Percentiles rank a stretch among this genome's conserved stretches.
phyloP scores from a whole-genome alignment of 257 asterid species.

The Primulina eburnea region DNA sequence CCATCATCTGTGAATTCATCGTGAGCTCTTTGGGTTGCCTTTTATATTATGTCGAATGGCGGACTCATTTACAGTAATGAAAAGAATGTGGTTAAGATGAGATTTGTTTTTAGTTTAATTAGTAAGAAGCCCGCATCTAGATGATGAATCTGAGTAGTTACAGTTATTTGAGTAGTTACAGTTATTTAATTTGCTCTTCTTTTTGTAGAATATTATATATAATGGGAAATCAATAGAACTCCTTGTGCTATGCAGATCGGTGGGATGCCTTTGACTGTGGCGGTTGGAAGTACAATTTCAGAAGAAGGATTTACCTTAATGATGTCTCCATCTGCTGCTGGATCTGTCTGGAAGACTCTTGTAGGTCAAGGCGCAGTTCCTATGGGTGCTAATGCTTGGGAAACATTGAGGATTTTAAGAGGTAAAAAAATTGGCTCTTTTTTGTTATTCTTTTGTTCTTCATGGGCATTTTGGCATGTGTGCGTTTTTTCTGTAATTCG shows the following conservation, averaged over 20 bases:
- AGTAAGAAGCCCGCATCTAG: not conserved
- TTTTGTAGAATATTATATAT: conserved; percentile 16
- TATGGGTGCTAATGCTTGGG: conserved; percentile 80
- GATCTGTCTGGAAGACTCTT: conserved; percentile 68
- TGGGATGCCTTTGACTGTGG: conserved; percentile 87
- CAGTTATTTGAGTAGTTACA: conserved; percentile 7
- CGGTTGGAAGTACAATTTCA: conserved; percentile 76
- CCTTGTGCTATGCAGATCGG: conserved; percentile 54
- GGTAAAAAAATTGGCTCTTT: conserved; percentile 37
- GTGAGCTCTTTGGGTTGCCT: not conserved
- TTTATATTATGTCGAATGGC: conserved; percentile 2
- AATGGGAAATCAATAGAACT: not conserved
- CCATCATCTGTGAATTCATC: not conserved
- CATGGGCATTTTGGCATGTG: conserved; percentile 4
- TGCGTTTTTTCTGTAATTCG: conserved; percentile 8
- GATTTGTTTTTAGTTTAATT: conserved; percentile 3
- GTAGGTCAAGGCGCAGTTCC: conserved; percentile 64
- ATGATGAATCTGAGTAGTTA: conserved; percentile 16
- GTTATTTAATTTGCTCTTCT: conserved; percentile 13
- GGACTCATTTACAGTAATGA: not conserved
- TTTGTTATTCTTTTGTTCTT: conserved; percentile 3
- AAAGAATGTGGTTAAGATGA: not conserved
- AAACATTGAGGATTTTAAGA: conserved; percentile 82
- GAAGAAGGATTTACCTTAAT: conserved; percentile 79
- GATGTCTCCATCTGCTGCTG: conserved; percentile 68